Percentiles rank a stretch among this genome's conserved stretches.
phyloP scores from a whole-genome alignment of 306 rosid genomes.

The Prunus kanzakura region DNA sequence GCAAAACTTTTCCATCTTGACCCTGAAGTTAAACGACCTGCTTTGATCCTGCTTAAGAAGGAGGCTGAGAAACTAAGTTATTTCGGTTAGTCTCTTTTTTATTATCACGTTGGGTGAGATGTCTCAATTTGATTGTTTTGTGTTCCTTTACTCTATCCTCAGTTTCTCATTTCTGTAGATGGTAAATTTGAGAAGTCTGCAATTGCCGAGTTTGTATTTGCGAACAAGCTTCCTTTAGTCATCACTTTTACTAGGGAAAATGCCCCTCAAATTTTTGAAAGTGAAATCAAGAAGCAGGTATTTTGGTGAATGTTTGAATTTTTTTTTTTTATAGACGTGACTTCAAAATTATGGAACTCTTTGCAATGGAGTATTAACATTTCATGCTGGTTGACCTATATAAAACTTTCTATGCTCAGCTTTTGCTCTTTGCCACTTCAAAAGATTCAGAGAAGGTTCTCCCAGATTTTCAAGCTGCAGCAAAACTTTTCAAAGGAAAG shows the following conservation, averaged over 20 bases:
- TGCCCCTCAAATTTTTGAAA: conserved; percentile 83
- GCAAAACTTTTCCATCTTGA: conserved; percentile 90
- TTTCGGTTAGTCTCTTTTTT: conserved; percentile 55
- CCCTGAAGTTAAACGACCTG: conserved; percentile 76
- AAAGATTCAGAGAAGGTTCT: conserved; percentile 68
- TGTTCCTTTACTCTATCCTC: neutral
- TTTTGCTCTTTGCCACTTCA: conserved; percentile 67
- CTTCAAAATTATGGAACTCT: neutral
- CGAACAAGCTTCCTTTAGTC: conserved; percentile 91
- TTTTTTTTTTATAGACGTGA: conserved; percentile 1
- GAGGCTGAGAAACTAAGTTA: conserved; percentile 75
- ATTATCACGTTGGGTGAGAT: neutral
- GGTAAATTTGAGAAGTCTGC: conserved; percentile 70
- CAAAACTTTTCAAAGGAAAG: conserved; percentile 90
- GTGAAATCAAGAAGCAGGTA: conserved; percentile 93
- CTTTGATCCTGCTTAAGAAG: conserved; percentile 76
- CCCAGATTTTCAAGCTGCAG: conserved; percentile 71
- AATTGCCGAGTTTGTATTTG: conserved; percentile 65
- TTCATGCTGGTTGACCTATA: conserved; percentile 11
- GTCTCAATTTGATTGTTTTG: conserved; percentile 2
- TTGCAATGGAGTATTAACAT: neutral
- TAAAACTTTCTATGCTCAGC: conserved; percentile 38
- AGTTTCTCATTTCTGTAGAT: conserved; percentile 45
- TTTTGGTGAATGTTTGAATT: conserved; percentile 7
- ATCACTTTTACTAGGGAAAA: conserved; percentile 78